These are phyloP conservation scores for Schoenoplectus triqueter DNA, from an alignment of 202 grass and related monocot species.

Conservation along the genomic window DNA sequence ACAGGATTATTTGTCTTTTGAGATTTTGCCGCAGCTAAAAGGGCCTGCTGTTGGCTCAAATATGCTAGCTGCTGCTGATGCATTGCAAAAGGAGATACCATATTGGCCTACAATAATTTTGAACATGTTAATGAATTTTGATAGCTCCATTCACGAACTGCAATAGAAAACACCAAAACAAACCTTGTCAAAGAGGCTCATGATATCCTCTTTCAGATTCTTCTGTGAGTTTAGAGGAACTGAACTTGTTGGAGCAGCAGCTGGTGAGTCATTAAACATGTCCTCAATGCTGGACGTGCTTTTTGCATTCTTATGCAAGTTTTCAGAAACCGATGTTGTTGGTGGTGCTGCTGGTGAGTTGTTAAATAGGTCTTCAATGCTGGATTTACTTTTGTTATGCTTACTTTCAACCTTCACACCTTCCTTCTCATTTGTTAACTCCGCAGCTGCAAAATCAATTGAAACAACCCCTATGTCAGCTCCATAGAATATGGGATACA, in stretches of 20 bases:
- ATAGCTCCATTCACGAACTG: conserved; percentile 22
- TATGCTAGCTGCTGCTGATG: conserved; percentile 97
- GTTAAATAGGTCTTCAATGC: conserved; percentile 87
- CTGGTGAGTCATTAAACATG: conserved; percentile 78
- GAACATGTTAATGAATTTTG: conserved; percentile 10
- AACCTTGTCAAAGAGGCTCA: conserved; percentile 99
- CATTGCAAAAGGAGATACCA: conserved; percentile 72
- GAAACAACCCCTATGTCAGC: not conserved
- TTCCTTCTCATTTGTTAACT: conserved; percentile 57
- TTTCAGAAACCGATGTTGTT: conserved; percentile 48
- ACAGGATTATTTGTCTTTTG: conserved; percentile 55
- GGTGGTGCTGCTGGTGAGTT: conserved; percentile 50
- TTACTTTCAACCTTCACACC: conserved; percentile 47
- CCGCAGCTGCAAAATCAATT: conserved; percentile 67
- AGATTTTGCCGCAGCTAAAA: conserved; percentile 78
- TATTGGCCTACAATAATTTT: conserved; percentile 79
- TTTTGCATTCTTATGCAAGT: conserved; percentile 48
- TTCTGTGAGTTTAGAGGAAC: conserved; percentile 52
- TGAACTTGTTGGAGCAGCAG: conserved; percentile 47
- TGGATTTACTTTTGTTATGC: conserved; percentile 43
- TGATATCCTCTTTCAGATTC: conserved; percentile 81
- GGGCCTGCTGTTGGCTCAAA: conserved; percentile 87
- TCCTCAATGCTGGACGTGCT: conserved; percentile 65
- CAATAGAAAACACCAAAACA: conserved; percentile 24
- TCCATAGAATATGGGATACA: not conserved